Evolutionary conservation across 371 early-diverging fungal genomes (phyloP), one percentile per base, ranked within the genome.

Genomic region (Saksenaea oblongispora): DNA sequence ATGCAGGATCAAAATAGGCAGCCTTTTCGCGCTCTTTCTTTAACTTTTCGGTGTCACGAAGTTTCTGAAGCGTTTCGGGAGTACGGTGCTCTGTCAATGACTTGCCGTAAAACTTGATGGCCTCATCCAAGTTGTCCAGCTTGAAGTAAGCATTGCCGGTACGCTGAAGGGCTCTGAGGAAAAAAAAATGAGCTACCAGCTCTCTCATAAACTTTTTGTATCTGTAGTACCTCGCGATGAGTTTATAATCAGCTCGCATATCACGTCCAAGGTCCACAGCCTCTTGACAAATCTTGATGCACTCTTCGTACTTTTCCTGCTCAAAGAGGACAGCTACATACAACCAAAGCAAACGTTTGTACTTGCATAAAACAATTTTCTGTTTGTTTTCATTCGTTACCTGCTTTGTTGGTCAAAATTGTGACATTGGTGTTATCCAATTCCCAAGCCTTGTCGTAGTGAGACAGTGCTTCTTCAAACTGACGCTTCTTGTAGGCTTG

Each of bases 61-160:
- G 89, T 79, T 94, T 94, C 73, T 81, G 85, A 59, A 98, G 90
- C 28, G 92, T 87, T 59, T 98, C 98, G 14, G 98, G 89, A 10
- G 95, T 93, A 63, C 98, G 93, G 71, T 98, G 96, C 81, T 98
- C 98, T 17, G 96, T 84, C 61, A 98, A 84, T 7, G 97, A 96
- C 85, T 95, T 96, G 62, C 93, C 82, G 76, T 89, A 98, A 80
- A 73, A 94, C 66, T 91, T 90, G 82, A 97, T 97, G 56, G 99
- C 97, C 42, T 91, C 87, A 42, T 84, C 87, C 65, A 90, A 63
- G 51, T 96, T 87, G 63, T 91, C 84, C 70, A 85, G 73, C 78
- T 97, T 95, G 72, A 72, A 62, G 74, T 95, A 94, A 9, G 96
- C 92, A 62, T 85, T 91, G 62, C 97, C 99, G 57, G 95, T 95